Conservation (phyloP, 140 eudicot genomes). For the Anethum foeniculum region DNA sequence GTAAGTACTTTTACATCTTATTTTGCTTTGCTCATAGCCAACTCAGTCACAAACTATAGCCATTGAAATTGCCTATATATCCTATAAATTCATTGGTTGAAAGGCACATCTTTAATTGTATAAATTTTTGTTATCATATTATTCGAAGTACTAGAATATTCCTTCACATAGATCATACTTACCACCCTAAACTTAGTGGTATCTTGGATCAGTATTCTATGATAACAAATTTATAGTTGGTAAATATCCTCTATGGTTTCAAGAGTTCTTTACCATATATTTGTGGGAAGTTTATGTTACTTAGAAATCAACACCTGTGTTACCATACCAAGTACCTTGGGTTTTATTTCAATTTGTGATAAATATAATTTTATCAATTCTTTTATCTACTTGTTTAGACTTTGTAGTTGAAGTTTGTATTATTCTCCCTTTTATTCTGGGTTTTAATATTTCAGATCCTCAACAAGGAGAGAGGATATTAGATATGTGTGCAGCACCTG, state of each 20-base stretch:
- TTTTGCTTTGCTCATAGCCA: not conserved
- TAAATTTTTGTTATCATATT: not conserved
- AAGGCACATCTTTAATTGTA: not conserved
- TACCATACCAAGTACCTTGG: not conserved
- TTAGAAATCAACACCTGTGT: not conserved
- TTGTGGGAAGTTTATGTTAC: not conserved
- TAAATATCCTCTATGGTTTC: not conserved
- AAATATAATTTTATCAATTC: not conserved
- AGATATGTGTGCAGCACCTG: slow-evolving; percentile 99
- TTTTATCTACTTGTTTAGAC: not conserved
- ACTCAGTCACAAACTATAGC: not conserved
- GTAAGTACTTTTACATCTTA: slow-evolving; percentile 22
- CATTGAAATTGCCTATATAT: not conserved
- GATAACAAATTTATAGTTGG: not conserved
- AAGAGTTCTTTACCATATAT: not conserved
- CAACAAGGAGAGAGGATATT: slow-evolving; percentile 84
- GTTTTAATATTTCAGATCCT: slow-evolving; percentile 46
- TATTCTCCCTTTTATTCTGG: not conserved
- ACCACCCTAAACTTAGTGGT: not conserved
- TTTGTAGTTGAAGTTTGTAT: slow-evolving; percentile 3
- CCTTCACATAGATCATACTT: not conserved
- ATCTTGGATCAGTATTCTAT: not conserved
- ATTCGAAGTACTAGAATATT: not conserved
- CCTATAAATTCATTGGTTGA: not conserved
- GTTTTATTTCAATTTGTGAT: not conserved